These are phyloP conservation scores for Globisporangium okanoganense DNA, from an alignment of 352 stramenopile genomes.

Conservation along the genomic window DNA sequence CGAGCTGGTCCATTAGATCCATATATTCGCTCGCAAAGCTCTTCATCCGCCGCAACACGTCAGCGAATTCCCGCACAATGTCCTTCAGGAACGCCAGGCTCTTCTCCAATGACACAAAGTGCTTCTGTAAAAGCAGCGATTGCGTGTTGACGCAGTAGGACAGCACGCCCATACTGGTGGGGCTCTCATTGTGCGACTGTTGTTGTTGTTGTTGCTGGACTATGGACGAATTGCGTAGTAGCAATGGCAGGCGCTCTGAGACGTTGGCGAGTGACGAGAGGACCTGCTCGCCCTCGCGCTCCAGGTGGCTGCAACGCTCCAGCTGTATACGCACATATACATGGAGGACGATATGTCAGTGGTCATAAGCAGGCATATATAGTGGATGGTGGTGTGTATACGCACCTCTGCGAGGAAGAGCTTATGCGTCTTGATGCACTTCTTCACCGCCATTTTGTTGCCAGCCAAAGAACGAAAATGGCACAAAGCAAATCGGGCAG, in stretches of 20 bases:
- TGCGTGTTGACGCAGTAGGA: conserved; percentile 31
- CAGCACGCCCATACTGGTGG: conserved; percentile 36
- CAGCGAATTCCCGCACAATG: conserved; percentile 47
- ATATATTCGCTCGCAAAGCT: conserved; percentile 29
- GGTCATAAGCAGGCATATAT: neutral
- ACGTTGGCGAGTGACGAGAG: conserved; percentile 71
- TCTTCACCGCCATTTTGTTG: conserved; percentile 43
- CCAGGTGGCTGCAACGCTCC: conserved; percentile 42
- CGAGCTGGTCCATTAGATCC: conserved; percentile 29
- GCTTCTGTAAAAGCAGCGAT: conserved; percentile 45
- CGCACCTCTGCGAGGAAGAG: conserved; percentile 55
- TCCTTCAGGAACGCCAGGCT: conserved; percentile 46
- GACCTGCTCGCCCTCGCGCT: conserved; percentile 60
- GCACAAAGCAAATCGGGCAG: neutral
- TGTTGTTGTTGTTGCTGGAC: no score
- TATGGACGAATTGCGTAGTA: conserved; percentile 22
- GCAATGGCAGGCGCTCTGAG: conserved; percentile 44
- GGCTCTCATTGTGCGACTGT: neutral
- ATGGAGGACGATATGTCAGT: neutral
- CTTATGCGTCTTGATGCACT: conserved; percentile 63
- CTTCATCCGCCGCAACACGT: conserved; percentile 38
- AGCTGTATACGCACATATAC: conserved; percentile 20
- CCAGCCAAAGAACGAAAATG: neutral
- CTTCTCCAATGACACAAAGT: conserved; percentile 72
- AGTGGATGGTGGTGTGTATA: neutral